Base-by-base conservation (phyloP, 2,329 filamentous ascomycete genomes). In the Thelonectria olida region DNA sequence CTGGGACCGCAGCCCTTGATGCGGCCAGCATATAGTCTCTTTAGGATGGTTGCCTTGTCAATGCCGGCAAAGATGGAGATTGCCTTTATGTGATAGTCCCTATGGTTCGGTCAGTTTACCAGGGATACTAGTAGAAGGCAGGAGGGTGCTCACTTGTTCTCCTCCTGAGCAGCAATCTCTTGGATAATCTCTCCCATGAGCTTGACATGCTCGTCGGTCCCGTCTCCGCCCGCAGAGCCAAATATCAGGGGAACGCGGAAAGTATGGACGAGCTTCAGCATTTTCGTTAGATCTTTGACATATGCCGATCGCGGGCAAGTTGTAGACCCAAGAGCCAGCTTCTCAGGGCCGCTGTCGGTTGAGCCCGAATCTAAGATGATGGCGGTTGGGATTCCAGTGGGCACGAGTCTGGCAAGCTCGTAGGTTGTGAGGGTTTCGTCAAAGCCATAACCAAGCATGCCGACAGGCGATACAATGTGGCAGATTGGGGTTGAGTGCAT, bases 391-490 rank as follows among this genome's bases (percentile, higher is more conserved):
- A 70, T 61, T 0, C 70, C 71, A 1, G 56, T 76, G 13, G 72
- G 54, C 1, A 71, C 66, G 3, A 78, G 67, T 0, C 27, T 50
- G 0, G 68, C 61, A 1, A 80, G 68, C 4, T 71, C 71, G 0
- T 59, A 20, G 0, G 56, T 42, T 0, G 67, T 75, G 20, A 76
- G 70, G 1, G 65, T 62, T 27, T 76, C 74, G 51, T 79, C 69
- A 47, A 82, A 79, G 23, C 82, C 82, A 58, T 83, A 85, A 5
- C 82, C 82, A 7, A 84, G 68, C 80, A 82, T 84, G 27, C 79
- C 82, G 13, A 82, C 77, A 0, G 82, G 81, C 0, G 82, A 80
- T 2, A 83, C 64, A 42, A 84, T 81, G 9, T 77, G 72, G 61
- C 78, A 79, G 20, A 79, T 52, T 22, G 64, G 58, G 7, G 39